These are phyloP conservation scores for Sequoiadendron giganteum DNA, from an alignment of 75 land plant species.

Conservation along the genomic window DNA sequence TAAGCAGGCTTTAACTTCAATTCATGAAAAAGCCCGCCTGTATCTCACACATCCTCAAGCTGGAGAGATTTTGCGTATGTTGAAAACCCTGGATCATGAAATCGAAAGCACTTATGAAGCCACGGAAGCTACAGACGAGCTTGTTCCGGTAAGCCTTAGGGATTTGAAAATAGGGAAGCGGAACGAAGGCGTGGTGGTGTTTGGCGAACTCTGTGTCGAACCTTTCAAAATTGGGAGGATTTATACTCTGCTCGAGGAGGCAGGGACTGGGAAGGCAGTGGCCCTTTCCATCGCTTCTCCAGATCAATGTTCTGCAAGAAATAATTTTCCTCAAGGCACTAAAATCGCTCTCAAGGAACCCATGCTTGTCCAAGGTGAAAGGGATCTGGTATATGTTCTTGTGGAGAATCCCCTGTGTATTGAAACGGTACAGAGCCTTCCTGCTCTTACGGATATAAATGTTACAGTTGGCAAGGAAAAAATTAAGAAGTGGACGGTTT, in stretches of 20 bases:
- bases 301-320: not conserved
- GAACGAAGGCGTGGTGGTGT: too few relatives aligned
- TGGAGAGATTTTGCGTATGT: not conserved
- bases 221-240: not conserved
- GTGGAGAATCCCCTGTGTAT: not conserved
- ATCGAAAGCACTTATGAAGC: too few relatives aligned
- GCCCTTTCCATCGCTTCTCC: not conserved
- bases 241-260: not conserved
- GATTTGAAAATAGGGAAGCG: too few relatives aligned
- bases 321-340: not conserved
- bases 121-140: too few relatives aligned
- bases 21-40: not conserved
- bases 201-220: too few relatives aligned
- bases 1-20: not conserved
- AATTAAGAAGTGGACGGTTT: not conserved
- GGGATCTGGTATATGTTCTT: not conserved
- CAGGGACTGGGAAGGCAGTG: not conserved
- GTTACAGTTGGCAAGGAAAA: not conserved
- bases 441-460: not conserved
- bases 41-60: not conserved
- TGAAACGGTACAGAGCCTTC: not conserved
- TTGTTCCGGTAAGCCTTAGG: too few relatives aligned
- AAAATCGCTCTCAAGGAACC: not conserved
- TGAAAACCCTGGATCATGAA: not conserved
- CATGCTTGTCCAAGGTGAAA: not conserved